These are phyloP conservation scores for Styphnolobium japonicum DNA, from an alignment of 306 rosid species.

Conservation along the genomic window DNA sequence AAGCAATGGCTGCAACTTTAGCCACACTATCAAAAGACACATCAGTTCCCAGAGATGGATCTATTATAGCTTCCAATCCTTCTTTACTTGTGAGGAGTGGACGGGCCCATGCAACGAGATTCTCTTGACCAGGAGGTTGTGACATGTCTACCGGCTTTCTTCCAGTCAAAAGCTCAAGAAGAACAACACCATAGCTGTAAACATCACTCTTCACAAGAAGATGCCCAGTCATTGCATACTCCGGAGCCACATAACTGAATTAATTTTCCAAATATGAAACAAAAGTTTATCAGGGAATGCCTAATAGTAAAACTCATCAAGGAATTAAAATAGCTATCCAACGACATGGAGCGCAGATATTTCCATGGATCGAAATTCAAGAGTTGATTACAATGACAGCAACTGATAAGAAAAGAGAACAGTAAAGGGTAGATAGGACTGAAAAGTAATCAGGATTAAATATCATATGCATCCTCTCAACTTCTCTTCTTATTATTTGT, in stretches of 20 bases:
- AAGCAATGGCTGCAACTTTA: slow-evolving; percentile 97
- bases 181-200: slow-evolving; percentile 96
- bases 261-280: slow-evolving; percentile 17
- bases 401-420: background rate
- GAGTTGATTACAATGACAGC: background rate
- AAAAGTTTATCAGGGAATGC: slow-evolving; percentile 3
- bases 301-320: background rate
- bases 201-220: slow-evolving; percentile 97
- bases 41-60: slow-evolving; percentile 53
- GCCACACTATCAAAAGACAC: slow-evolving; percentile 66
- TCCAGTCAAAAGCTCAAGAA: slow-evolving; percentile 86
- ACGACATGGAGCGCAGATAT: background rate
- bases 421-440: background rate
- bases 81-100: slow-evolving; percentile 81
- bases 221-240: slow-evolving; percentile 98
- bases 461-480: background rate
- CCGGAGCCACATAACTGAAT: slow-evolving; percentile 92
- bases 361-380: background rate
- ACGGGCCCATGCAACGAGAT: slow-evolving; percentile 91
- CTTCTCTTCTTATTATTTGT: background rate
- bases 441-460: background rate
- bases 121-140: slow-evolving; percentile 92
- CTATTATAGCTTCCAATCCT: slow-evolving; percentile 67
- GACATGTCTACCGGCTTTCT: slow-evolving; percentile 95
- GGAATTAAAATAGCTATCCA: background rate